Base-by-base conservation (phyloP, 192 early-diverging fungal genomes). In the Mortierella alpina region DNA sequence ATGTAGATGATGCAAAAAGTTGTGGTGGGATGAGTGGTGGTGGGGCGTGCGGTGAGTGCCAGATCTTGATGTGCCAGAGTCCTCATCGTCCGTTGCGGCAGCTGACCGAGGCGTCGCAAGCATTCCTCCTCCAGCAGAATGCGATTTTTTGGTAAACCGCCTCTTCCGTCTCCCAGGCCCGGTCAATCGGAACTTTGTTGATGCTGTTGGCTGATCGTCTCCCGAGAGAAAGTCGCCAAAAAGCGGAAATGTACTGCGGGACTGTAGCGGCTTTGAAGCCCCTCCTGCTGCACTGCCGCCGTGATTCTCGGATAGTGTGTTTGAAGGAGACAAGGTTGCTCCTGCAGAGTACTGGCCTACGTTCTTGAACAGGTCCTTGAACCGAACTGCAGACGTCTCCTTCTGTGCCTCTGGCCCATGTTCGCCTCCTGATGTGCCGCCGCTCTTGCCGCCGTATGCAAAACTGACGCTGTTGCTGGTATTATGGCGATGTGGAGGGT, bases 211-310 rank as follows among this genome's bases (percentile, higher is more conserved):
- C 49, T 80, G 77, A 20, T 80, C 77, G 46, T 80, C 77, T 2
- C 77, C 77, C 0, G 77, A 80, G 4, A 80, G 59, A 54, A 72
- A 80, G 53, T 72, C 77, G 10, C 68, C 69, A 41, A 53, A 40
- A 3, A 59, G 22, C 3, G 65, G 66, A n/a, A 72, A 66, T 13
- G 70, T 54, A 20, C 66, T 50, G 4, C 65, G 50, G 7, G 68
- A 13, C 53, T 66, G 61, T 5, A 62, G 40, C 15, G 68, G 55
- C 40, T 58, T 79, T 55, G 48, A 59, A 41, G 6, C 31, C 17
- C 45, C 45, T 4, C 17, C 20, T 17, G 22, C 41, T 31, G 47
- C 14, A 22, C 7, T 18, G 45, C 6, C 22, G 40, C 60, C 42
- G 47, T 54, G 50, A 46, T 51, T 56, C 11, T 64, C 62, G 11